Evolutionary conservation across 2,329 filamentous ascomycete species (phyloP), one percentile per base, ranked within the genome.

Genomic region (Colletotrichum melonis): DNA sequence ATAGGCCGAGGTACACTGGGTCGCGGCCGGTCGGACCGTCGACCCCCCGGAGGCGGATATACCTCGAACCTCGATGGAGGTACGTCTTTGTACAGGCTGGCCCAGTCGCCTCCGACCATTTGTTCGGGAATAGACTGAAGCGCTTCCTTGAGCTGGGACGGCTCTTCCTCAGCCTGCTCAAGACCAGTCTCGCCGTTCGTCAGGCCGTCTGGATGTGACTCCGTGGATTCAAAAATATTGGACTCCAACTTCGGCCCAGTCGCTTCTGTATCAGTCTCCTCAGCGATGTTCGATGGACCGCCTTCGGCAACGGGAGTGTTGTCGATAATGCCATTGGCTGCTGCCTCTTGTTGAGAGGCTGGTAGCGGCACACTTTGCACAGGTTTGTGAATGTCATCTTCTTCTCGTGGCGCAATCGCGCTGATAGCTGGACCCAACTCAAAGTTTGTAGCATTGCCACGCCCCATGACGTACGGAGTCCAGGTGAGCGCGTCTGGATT

Each of bases 381-480:
- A 6, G 81, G 75, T 72, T 86, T 86, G 5, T 77, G 75, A 32
- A 85, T 84, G 12, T 90, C 89, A 7, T 93, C 91, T 26, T 95
- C 95, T 74, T 97, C 95, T 46, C 96, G 91, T 5, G 93, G 95
- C 14, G 96, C 96, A 67, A 98, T 94, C 1, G 96, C 93, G 76
- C 94, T 95, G 69, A 98, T 86, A 7, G 92, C 89, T 6, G 94
- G 94, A 6, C 92, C 94, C 63, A 95, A 90, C 79, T 97, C 95
- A 78, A 97, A 96, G 78, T 94, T 94, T 4, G 92, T 93, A 46
- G 93, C 91, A 76, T 93, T 95, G 81, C 90, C 93, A 75, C 95
- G 91, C 30, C 97, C 96, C 95, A 98, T 98, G 55, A 98, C 92
- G 81, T 98, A 99, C 0, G 97, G 97, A 16, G 95, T 98, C 97